phyloP scores from a whole-genome alignment of 805 yeast genomes.

The Clavispora vitiphila region DNA sequence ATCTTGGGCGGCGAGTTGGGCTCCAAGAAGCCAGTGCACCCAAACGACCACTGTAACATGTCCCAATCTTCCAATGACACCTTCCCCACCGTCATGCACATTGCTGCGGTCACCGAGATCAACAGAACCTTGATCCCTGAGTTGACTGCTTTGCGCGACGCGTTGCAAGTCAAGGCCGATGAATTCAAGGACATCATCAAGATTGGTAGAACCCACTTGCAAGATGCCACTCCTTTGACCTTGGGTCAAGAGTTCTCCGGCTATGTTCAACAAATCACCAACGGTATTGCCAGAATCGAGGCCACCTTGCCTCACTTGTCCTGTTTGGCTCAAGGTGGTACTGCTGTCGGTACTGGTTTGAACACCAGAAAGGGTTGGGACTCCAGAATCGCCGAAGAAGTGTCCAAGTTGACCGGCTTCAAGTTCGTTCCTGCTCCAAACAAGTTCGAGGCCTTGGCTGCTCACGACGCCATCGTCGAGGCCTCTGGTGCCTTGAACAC shows the following conservation, averaged over 20 bases:
- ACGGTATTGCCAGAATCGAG: slow-evolving; percentile 87
- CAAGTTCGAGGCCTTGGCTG: slow-evolving; percentile 98
- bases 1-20: slow-evolving; percentile 89
- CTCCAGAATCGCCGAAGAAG: slow-evolving; percentile 79
- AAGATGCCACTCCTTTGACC: slow-evolving; percentile 97
- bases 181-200: slow-evolving; percentile 89
- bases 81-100: slow-evolving; percentile 99
- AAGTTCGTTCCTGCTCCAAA: slow-evolving; percentile 94
- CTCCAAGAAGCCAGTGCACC: slow-evolving; percentile 92
- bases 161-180: slow-evolving; percentile 70
- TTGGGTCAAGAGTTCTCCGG: slow-evolving; percentile 98
- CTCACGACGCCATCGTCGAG: slow-evolving; percentile 97
- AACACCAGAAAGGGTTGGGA: slow-evolving; percentile 92
- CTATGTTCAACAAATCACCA: slow-evolving; percentile 86
- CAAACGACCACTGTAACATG: slow-evolving; percentile 98
- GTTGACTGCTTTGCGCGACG: slow-evolving; percentile 66
- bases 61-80: slow-evolving; percentile 99
- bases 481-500: slow-evolving; percentile 97
- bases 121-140: slow-evolving; percentile 72
- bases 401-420: slow-evolving; percentile 80
- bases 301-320: slow-evolving; percentile 68
- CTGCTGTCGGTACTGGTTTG: slow-evolving; percentile 98
- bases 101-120: slow-evolving; percentile 94
- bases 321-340: slow-evolving; percentile 96
- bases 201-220: slow-evolving; percentile 98